Conservation (phyloP, 2,329 filamentous ascomycete genomes). For the Diaporthe citriasiana region DNA sequence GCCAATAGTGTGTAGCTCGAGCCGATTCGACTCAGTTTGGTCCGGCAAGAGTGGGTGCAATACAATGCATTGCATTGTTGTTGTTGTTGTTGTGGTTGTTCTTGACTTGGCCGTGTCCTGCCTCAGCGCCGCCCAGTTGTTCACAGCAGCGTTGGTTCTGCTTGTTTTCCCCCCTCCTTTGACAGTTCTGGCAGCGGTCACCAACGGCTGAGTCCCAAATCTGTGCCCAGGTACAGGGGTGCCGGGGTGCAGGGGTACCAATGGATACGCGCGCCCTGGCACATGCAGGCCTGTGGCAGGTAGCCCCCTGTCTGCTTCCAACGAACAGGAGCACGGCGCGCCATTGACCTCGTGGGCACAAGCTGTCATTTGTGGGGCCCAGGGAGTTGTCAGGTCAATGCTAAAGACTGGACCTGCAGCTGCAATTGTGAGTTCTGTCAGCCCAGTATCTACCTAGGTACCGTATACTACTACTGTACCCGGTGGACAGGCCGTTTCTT, state of each 20-base stretch:
- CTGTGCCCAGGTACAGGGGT: not conserved
- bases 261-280: not conserved
- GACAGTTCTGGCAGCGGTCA: not conserved
- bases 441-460: not conserved
- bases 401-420: constrained; percentile 24
- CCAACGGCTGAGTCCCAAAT: not conserved
- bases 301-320: not conserved
- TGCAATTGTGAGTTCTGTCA: not conserved
- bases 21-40: not conserved
- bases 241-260: not conserved
- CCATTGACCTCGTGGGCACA: constrained; percentile 16
- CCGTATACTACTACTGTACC: not conserved
- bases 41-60: not conserved
- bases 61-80: not conserved
- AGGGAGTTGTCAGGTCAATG: not conserved
- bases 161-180: not conserved
- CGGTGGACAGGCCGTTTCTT: not conserved
- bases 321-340: constrained; percentile 2
- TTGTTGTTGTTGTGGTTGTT: no score
- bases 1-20: not conserved
- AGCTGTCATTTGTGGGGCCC: constrained; percentile 1
- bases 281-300: not conserved
- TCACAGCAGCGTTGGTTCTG: not conserved
- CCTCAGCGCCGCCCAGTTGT: not conserved
- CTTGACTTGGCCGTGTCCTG: no score